phyloP scores from a whole-genome alignment of 2,329 filamentous ascomycete species.

The Orbilia ellipsospora region DNA sequence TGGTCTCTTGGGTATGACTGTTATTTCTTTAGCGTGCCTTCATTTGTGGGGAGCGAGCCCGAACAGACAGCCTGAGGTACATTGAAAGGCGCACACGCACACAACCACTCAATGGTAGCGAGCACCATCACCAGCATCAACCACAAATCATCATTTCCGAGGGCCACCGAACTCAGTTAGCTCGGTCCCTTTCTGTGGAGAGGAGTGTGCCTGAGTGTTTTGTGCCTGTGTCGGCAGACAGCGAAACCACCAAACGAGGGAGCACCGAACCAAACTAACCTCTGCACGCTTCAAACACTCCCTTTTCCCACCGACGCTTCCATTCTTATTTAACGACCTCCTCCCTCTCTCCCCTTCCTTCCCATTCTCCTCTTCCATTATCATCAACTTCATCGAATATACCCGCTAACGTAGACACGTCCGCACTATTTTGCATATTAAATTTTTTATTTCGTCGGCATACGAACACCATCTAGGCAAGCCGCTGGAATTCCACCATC shows the following conservation, averaged over 20 bases:
- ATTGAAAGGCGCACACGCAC: conserved; percentile 26
- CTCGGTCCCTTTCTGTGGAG: too few relatives aligned
- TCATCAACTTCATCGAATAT: conserved; percentile 16
- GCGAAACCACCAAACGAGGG: neutral
- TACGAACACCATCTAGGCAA: neutral
- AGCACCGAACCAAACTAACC: neutral
- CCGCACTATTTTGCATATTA: too few relatives aligned
- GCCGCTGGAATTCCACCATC: neutral
- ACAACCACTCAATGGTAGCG: neutral
- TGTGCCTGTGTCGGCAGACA: too few relatives aligned
- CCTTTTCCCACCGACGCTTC: conserved; percentile 3
- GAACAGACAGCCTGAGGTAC: conserved; percentile 14
- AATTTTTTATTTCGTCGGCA: too few relatives aligned
- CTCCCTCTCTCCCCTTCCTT: conserved; percentile 4
- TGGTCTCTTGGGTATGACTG: conserved; percentile 35
- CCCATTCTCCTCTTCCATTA: conserved; percentile 4
- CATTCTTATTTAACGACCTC: conserved; percentile 34
- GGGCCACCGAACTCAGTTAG: too few relatives aligned
- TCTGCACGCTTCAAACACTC: neutral
- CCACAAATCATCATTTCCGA: neutral
- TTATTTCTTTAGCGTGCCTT: neutral
- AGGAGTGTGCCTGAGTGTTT: too few relatives aligned
- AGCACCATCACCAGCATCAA: neutral
- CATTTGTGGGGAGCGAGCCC: neutral
- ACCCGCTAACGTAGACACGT: neutral